Evolutionary conservation across 2,329 filamentous ascomycete genomes (phyloP).

Genomic region (Cadophora luteo-olivacea): DNA sequence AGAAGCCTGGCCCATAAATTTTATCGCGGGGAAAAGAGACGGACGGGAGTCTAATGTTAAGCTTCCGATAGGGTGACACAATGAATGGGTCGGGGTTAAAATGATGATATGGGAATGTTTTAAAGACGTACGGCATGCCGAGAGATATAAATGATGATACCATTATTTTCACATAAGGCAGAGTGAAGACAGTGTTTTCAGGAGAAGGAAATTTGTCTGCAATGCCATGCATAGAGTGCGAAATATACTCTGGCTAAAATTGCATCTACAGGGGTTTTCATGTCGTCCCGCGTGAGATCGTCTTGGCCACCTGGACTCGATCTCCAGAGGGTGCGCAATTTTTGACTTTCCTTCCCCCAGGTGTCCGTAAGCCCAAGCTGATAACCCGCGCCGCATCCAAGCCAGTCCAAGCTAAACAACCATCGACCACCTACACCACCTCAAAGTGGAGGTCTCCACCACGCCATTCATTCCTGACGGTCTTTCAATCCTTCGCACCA

Average conservation of each 20-base stretch:
- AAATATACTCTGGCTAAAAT: constrained; percentile 7
- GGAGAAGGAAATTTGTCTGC: neutral
- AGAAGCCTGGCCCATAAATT: neutral
- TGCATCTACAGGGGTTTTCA: neutral
- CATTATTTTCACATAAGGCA: too few relatives aligned
- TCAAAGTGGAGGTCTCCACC: neutral
- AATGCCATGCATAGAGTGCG: neutral
- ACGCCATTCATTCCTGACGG: constrained; percentile 1
- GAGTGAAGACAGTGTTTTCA: neutral
- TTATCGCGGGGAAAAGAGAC: neutral
- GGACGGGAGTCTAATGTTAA: constrained; percentile 4
- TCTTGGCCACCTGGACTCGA: neutral
- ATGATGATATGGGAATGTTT: neutral
- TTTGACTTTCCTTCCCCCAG: neutral
- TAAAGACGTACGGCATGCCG: neutral
- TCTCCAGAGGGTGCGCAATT: neutral
- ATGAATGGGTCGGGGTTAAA: neutral
- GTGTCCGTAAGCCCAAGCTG: neutral
- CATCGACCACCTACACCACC: neutral
- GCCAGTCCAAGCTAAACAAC: neutral
- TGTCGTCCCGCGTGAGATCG: neutral
- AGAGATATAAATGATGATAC: too few relatives aligned
- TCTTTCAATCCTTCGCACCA: neutral
- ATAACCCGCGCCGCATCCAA: constrained; percentile 1
- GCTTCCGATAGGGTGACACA: constrained; percentile 7